Evolutionary conservation across 2,329 filamentous ascomycete genomes (phyloP).

Genomic region (Epichloe coenophiala): DNA sequence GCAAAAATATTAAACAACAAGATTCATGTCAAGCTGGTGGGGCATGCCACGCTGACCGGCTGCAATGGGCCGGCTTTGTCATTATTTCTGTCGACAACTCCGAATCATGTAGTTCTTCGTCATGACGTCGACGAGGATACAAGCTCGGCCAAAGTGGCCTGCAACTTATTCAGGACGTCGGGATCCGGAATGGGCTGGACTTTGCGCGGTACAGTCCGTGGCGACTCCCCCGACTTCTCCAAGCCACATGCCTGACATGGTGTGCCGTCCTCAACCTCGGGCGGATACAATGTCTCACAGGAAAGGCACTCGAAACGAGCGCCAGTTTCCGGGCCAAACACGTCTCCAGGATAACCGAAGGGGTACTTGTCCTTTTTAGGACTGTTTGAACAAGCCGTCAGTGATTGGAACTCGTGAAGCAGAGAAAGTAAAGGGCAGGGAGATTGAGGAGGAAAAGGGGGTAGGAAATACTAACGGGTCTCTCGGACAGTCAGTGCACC

Average conservation of each 20-base stretch:
- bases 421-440: neutral
- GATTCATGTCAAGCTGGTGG: neutral
- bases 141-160: slow-evolving; percentile 37
- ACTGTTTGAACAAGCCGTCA: slow-evolving; percentile 20
- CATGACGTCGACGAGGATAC: slow-evolving; percentile 6
- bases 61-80: too few species aligned
- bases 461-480: slow-evolving; percentile 50
- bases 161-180: slow-evolving; percentile 42
- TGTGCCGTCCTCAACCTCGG: slow-evolving; percentile 34
- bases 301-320: slow-evolving; percentile 47
- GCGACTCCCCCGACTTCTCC: slow-evolving; percentile 45
- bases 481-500: slow-evolving; percentile 70
- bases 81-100: too few species aligned
- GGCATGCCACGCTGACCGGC: too few species aligned
- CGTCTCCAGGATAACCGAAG: slow-evolving; percentile 56
- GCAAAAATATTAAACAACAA: neutral
- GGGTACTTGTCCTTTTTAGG: slow-evolving; percentile 59
- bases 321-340: slow-evolving; percentile 35
- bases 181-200: slow-evolving; percentile 49
- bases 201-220: slow-evolving; percentile 43
- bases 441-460: too few species aligned
- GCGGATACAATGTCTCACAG: slow-evolving; percentile 46
- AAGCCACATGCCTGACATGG: slow-evolving; percentile 48
- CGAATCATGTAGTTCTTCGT: neutral
- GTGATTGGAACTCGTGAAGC: neutral